Conservation (phyloP, 1,139 yeast species). For the Nadsonia commutata region DNA sequence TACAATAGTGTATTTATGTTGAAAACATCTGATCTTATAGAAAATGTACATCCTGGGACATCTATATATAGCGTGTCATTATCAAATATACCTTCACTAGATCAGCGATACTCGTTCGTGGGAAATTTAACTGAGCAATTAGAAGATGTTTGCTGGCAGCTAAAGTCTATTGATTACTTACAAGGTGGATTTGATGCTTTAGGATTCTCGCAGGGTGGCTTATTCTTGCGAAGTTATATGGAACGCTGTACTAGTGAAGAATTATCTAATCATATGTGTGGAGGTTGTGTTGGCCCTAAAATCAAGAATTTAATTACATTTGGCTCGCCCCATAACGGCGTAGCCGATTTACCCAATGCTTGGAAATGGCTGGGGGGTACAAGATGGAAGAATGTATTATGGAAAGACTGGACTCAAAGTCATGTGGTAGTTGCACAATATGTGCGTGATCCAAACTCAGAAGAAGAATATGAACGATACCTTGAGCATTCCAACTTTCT, state of each 20-base stretch:
- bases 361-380: constrained; percentile 12
- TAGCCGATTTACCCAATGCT: constrained; percentile 52
- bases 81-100: constrained; percentile 35
- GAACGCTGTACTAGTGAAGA: constrained; percentile 34
- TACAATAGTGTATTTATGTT: constrained; percentile 50
- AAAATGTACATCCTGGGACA: constrained; percentile 34
- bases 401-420: constrained; percentile 43
- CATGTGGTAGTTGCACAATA: constrained; percentile 61
- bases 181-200: constrained; percentile 51
- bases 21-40: constrained; percentile 30
- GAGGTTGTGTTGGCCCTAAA: constrained; percentile 19
- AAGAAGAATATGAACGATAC: constrained; percentile 27
- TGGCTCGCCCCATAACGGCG: constrained; percentile 77
- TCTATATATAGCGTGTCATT: constrained; percentile 40
- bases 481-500: constrained; percentile 37
- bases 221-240: constrained; percentile 50
- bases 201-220: constrained; percentile 77
- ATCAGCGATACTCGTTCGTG: constrained; percentile 39
- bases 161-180: constrained; percentile 29
- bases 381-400: constrained; percentile 41
- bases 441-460: constrained; percentile 36
- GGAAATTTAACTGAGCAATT: constrained; percentile 43
- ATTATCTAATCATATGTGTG: neutral
- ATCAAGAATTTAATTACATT: constrained; percentile 49
- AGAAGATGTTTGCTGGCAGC: constrained; percentile 29